Evolutionary conservation across 2,329 filamentous ascomycete species (phyloP).

Genomic region (Ceratocystis smalleyi): DNA sequence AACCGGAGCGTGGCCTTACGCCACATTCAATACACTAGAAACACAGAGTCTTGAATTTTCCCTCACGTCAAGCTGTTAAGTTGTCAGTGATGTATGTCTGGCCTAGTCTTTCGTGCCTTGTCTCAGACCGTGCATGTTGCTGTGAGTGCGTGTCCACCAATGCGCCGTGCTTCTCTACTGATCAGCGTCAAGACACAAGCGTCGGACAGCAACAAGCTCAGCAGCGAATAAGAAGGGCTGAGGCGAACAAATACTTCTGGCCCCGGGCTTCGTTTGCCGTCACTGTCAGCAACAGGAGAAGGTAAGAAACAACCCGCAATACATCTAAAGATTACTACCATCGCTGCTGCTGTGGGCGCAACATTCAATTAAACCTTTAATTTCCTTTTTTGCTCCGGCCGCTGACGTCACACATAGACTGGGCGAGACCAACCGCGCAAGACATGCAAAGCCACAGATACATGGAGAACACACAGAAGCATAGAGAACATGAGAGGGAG

Average conservation of each 20-base stretch:
- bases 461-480: no score
- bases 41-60: neutral
- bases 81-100: no score
- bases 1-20: neutral
- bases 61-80: no score
- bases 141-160: neutral
- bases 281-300: neutral
- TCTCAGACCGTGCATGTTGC: neutral
- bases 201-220: neutral
- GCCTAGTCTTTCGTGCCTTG: neutral
- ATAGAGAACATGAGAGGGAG: no score
- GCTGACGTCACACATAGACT: no score
- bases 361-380: no score
- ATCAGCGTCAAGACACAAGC: neutral
- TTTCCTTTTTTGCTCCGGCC: no score
- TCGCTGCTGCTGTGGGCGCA: no score
- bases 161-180: neutral
- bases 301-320: neutral
- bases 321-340: neutral
- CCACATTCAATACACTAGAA: neutral
- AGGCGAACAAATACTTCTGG: neutral
- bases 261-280: neutral
- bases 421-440: no score
- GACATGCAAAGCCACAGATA: no score
- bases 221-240: no score